Conservation (phyloP, 1,139 yeast genomes). For the Geotrichum reessii region DNA sequence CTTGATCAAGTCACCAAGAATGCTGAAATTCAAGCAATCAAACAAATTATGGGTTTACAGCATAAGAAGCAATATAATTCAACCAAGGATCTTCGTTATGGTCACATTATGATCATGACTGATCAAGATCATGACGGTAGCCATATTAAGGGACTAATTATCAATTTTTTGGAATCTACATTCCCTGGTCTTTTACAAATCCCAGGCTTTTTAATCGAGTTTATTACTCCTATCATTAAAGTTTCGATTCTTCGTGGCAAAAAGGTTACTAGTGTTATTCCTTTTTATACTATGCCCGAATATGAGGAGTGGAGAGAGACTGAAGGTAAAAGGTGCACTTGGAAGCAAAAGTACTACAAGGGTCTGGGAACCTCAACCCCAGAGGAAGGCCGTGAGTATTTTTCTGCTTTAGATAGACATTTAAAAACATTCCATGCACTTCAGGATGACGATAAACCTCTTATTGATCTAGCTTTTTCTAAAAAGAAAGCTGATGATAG, state of each 20-base stretch:
- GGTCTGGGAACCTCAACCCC: constrained; percentile 95
- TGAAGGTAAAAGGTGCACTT: constrained; percentile 68
- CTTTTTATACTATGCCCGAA: constrained; percentile 95
- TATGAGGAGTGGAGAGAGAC: constrained; percentile 89
- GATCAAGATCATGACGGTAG: constrained; percentile 99
- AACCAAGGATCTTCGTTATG: constrained; percentile 75
- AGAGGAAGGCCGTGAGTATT: constrained; percentile 82
- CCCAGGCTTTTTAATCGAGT: constrained; percentile 89
- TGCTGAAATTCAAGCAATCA: constrained; percentile 89
- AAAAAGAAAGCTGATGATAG: constrained; percentile 96
- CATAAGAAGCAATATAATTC: constrained; percentile 82
- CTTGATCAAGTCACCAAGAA: constrained; percentile 90
- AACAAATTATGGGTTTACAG: constrained; percentile 92
- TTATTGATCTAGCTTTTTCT: constrained; percentile 88
- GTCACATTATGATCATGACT: constrained; percentile 98
- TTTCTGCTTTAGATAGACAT: constrained; percentile 79
- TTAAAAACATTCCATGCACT: constrained; percentile 79
- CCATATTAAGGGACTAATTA: constrained; percentile 92
- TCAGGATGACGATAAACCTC: constrained; percentile 71
- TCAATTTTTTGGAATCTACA: constrained; percentile 86
- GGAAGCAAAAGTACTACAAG: constrained; percentile 94
- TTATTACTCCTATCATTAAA: constrained; percentile 94
- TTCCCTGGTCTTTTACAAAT: constrained; percentile 89
- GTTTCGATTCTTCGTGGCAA: constrained; percentile 72
- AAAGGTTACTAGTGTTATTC: constrained; percentile 47